Conservation (phyloP, 148 eudicot genomes). For the Rhododendron henanense region DNA sequence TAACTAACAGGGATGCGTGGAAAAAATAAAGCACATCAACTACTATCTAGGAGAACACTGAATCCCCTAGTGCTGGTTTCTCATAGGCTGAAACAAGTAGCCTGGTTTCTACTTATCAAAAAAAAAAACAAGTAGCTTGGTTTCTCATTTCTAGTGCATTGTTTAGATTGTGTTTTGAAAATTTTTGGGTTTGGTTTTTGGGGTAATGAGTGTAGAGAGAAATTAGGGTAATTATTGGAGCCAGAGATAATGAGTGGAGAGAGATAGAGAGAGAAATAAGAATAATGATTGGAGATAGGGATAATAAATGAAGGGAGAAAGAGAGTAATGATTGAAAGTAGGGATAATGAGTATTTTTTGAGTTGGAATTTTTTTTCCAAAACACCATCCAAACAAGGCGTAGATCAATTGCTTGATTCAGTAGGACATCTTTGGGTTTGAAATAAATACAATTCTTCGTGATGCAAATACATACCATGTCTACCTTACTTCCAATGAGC, state of each 20-base stretch:
- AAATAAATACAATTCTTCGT: background rate
- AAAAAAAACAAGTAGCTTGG: background rate
- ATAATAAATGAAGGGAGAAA: no score
- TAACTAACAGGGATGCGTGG: background rate
- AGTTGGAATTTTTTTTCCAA: no score
- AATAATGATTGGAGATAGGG: no score
- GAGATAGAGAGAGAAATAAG: no score
- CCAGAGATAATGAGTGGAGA: no score
- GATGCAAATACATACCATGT: background rate
- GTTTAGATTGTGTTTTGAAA: no score
- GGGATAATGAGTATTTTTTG: no score
- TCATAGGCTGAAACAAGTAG: background rate
- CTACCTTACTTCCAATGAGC: background rate
- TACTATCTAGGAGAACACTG: background rate
- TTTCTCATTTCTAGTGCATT: background rate
- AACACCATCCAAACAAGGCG: no score
- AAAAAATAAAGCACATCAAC: background rate
- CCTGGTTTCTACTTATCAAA: background rate
- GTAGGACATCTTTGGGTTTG: background rate
- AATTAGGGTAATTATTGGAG: no score
- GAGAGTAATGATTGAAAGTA: no score
- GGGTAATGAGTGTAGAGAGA: no score
- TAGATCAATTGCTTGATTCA: background rate
- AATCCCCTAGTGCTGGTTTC: background rate
- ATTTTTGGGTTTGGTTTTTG: no score